phyloP scores from a whole-genome alignment of 805 yeast species.

The Cyberlindnera bimundalis region DNA sequence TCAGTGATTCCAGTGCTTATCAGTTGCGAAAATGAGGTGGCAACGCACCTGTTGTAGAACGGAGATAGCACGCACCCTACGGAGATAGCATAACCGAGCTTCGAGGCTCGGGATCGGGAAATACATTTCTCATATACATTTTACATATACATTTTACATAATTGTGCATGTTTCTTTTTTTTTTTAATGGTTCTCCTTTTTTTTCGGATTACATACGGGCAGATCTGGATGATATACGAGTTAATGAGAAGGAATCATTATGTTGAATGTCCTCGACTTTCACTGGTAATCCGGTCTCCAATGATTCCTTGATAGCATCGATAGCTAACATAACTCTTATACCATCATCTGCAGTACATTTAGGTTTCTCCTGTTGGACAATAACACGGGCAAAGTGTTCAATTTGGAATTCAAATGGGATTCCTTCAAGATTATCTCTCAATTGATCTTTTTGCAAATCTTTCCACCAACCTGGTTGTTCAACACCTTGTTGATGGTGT shows the following conservation, averaged over 20 bases:
- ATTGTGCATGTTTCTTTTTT: too few species aligned
- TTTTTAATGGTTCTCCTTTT: too few species aligned
- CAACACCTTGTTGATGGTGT: slow-evolving; percentile 14
- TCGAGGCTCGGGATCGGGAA: too few species aligned
- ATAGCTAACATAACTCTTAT: slow-evolving; percentile 17
- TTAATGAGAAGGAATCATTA: not conserved
- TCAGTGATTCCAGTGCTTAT: too few species aligned
- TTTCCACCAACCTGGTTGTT: slow-evolving; percentile 20
- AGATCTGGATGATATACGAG: slow-evolving; percentile 1
- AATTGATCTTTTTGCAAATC: slow-evolving; percentile 6
- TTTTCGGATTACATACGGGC: slow-evolving; percentile 11
- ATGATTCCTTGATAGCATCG: slow-evolving; percentile 16
- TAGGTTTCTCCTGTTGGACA: slow-evolving; percentile 11
- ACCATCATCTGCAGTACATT: slow-evolving; percentile 18
- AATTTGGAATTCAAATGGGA: slow-evolving; percentile 18
- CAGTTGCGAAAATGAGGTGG: too few species aligned
- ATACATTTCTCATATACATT: too few species aligned
- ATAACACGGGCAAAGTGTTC: slow-evolving; percentile 18
- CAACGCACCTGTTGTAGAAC: too few species aligned
- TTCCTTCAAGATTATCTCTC: slow-evolving; percentile 5
- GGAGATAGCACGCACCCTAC: too few species aligned
- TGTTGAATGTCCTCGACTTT: slow-evolving; percentile 4
- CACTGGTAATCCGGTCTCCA: slow-evolving; percentile 12
- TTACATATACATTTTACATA: too few species aligned
- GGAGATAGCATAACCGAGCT: too few species aligned